Base-by-base conservation (phyloP, 202 grass and related monocot genomes). In the Musa balbisiana region DNA sequence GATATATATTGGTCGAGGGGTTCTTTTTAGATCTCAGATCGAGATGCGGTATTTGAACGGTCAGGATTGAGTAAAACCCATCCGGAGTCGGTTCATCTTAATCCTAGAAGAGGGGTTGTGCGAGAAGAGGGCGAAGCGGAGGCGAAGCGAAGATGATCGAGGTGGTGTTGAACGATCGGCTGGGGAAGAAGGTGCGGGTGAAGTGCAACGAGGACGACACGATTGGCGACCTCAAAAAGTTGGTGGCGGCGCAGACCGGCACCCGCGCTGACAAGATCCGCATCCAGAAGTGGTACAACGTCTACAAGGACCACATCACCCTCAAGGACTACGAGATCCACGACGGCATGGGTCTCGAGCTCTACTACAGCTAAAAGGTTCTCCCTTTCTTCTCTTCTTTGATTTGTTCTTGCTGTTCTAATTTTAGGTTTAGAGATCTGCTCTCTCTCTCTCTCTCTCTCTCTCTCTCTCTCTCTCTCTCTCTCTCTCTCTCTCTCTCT, bases 191-290 rank as follows among this genome's bases (percentile, higher is more conserved):
- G 91, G 94, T 94, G 74, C 84, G 94, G 67, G 90, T 97, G 27
- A 97, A 97, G 91, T 98, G 95, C 88, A 94, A 98, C 91, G 87
- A 92, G 56, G 91, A 98, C 77, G 94, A 98, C 87, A 98, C 94
- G 59, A 94, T 94, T 71, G 88, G 95, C 75, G 95, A 98, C 85
- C 95, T 98, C 16, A 98, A 98, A 87, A 94, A 98, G 91, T 87
- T 98, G 20, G 94, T 94, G 60, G 93, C 90, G 73, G 93, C 93
- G 79, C 93, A 93, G 83, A 97, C 93, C 3, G 93, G 93, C 71
- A 97, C 90, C 55, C 74, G 90, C 24, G 69, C 90, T 49, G 93
- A 97, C 75, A 97, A 97, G 94, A 97, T 93, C 76, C 88, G 90
- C 53, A 97, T 97, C 86, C 88, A 97, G 90, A 97, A 97, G 88